These are phyloP conservation scores for Papilionanthe hybrid DNA, from an alignment of 116 monocot species.

Conservation along the genomic window DNA sequence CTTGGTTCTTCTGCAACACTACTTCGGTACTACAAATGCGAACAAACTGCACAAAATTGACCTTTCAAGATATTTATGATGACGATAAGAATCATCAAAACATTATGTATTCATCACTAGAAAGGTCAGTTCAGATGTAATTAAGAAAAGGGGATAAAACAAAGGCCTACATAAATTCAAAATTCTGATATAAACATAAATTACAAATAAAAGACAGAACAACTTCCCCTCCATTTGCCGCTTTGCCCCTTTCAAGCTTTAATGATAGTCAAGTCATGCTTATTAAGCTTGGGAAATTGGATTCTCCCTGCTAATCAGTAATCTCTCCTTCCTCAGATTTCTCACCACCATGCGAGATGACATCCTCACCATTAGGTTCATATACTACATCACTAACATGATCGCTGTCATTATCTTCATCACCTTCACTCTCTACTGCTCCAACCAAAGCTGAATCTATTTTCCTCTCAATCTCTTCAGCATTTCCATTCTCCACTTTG, in stretches of 20 bases:
- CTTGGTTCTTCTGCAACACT: too few species aligned
- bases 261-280: too few species aligned
- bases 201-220: background rate
- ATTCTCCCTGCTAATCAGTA: conserved; percentile 7
- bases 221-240: background rate
- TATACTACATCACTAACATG: background rate
- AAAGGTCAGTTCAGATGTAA: background rate
- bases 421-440: background rate
- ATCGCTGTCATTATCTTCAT: background rate
- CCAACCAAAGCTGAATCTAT: conserved; percentile 2
- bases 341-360: background rate
- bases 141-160: background rate
- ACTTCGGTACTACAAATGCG: too few species aligned
- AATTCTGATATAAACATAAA: background rate
- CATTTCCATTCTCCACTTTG: background rate
- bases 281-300: too few species aligned
- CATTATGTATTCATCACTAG: background rate
- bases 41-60: background rate
- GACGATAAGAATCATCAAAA: background rate
- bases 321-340: conserved; percentile 17
- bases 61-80: background rate
- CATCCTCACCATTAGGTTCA: background rate
- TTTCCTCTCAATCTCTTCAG: background rate
- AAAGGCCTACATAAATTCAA: background rate
- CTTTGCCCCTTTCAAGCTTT: background rate